These are phyloP conservation scores for Quercus suber DNA, from an alignment of 306 rosid genomes.

Conservation along the genomic window DNA sequence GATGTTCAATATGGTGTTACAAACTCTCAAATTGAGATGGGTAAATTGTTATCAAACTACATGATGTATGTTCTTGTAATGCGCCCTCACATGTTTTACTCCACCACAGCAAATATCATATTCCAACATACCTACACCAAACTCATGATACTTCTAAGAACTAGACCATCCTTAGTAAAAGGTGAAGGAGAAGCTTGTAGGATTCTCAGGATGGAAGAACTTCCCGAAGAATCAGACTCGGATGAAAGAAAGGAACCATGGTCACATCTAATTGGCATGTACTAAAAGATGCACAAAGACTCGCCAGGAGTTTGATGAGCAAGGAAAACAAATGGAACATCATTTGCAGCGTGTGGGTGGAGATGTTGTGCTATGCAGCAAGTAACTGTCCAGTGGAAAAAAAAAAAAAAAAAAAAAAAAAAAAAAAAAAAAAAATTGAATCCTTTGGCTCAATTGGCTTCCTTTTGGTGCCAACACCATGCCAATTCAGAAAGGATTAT, in stretches of 20 bases:
- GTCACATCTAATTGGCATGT: slow-evolving; percentile 48
- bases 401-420: no score
- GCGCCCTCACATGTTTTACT: slow-evolving; percentile 52
- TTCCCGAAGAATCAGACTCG: background rate
- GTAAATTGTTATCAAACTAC: slow-evolving; percentile 42
- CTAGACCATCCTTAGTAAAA: slow-evolving; percentile 17
- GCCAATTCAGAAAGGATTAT: no score
- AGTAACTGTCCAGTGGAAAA: slow-evolving; percentile 41
- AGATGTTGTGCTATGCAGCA: slow-evolving; percentile 67
- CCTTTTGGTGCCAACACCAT: no score
- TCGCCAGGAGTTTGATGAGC: slow-evolving; percentile 38
- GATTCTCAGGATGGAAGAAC: slow-evolving; percentile 30
- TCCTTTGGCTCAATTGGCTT: no score
- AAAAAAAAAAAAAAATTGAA: no score
- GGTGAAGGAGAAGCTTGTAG: slow-evolving; percentile 38
- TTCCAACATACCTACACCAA: slow-evolving; percentile 41
- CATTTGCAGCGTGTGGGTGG: slow-evolving; percentile 61
- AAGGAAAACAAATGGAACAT: slow-evolving; percentile 45
- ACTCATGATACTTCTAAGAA: slow-evolving; percentile 22
- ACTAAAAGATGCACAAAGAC: slow-evolving; percentile 47
- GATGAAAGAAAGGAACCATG: slow-evolving; percentile 33
- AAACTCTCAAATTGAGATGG: slow-evolving; percentile 24
- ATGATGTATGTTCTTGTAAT: slow-evolving; percentile 63
- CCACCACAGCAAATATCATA: slow-evolving; percentile 38
- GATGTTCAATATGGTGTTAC: background rate